Conservation (phyloP, 306 rosid genomes). For the Ceratonia siliqua region DNA sequence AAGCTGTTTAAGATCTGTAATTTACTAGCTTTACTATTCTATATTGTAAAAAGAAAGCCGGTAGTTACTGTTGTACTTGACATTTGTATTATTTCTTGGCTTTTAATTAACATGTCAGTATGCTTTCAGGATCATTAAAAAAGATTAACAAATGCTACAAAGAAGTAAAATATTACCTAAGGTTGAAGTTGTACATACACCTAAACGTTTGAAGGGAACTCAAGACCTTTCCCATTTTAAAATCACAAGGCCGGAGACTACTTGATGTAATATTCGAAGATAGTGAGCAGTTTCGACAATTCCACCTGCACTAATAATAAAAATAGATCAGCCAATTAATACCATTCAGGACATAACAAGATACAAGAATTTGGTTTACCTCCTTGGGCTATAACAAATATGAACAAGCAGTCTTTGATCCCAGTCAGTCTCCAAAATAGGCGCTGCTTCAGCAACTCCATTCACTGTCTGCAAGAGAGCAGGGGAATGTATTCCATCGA, state of each 20-base stretch:
- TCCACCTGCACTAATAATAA: constrained; percentile 66
- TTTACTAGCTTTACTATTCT: not conserved
- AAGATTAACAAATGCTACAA: not conserved
- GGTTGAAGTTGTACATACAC: constrained; percentile 74
- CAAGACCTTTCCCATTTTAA: constrained; percentile 84
- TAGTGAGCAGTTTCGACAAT: constrained; percentile 71
- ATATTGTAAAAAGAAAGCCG: not conserved
- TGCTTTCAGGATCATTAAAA: not conserved
- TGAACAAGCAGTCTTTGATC: constrained; percentile 83
- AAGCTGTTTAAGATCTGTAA: not conserved
- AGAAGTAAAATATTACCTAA: constrained; percentile 56
- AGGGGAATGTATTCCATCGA: not conserved
- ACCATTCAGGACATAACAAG: not conserved
- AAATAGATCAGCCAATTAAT: not conserved
- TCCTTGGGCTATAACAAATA: constrained; percentile 79
- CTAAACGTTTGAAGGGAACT: constrained; percentile 70
- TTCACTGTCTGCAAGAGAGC: constrained; percentile 63
- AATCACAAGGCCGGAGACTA: constrained; percentile 88
- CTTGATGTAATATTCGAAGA: constrained; percentile 76
- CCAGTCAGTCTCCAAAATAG: constrained; percentile 49
- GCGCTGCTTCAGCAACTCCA: constrained; percentile 80
- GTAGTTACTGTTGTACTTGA: not conserved
- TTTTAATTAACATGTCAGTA: not conserved
- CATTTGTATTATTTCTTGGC: not conserved
- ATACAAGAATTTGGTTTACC: constrained; percentile 43